Conservation (phyloP, 2,329 filamentous ascomycete genomes). For the Lachnellula hyalina region DNA sequence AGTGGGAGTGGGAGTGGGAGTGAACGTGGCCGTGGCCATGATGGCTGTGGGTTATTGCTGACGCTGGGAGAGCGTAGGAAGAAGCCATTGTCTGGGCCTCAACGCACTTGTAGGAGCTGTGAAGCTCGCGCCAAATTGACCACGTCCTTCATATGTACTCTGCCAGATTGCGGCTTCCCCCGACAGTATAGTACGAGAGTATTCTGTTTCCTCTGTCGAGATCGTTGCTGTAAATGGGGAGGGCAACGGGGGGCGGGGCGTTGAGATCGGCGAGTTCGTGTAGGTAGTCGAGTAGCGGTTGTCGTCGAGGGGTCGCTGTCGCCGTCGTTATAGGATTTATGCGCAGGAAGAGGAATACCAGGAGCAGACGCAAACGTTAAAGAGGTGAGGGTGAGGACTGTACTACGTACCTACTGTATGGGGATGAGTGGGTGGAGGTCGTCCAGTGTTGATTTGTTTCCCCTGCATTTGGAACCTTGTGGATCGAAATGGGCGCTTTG, state of each 20-base stretch:
- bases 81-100: conserved; percentile 28
- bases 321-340: not conserved
- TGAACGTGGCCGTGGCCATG: conserved; percentile 31
- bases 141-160: conserved; percentile 1
- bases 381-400: too few relatives aligned
- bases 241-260: not conserved
- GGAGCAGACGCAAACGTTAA: too few relatives aligned
- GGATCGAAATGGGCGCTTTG: not conserved
- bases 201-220: too few relatives aligned
- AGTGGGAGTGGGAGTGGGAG: conserved; percentile 35
- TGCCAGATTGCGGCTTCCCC: not conserved
- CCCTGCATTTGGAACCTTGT: not conserved
- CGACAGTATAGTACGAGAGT: too few relatives aligned
- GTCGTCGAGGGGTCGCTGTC: not conserved
- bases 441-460: not conserved
- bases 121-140: conserved; percentile 1
- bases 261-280: not conserved
- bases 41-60: conserved; percentile 29
- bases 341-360: too few relatives aligned
- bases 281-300: not conserved
- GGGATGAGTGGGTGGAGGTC: too few relatives aligned
- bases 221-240: too few relatives aligned
- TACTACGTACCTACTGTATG: too few relatives aligned
- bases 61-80: conserved; percentile 31
- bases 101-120: not conserved